These are phyloP conservation scores for Erigeron canadensis DNA, from an alignment of 129 eudicot genomes.

Conservation along the genomic window DNA sequence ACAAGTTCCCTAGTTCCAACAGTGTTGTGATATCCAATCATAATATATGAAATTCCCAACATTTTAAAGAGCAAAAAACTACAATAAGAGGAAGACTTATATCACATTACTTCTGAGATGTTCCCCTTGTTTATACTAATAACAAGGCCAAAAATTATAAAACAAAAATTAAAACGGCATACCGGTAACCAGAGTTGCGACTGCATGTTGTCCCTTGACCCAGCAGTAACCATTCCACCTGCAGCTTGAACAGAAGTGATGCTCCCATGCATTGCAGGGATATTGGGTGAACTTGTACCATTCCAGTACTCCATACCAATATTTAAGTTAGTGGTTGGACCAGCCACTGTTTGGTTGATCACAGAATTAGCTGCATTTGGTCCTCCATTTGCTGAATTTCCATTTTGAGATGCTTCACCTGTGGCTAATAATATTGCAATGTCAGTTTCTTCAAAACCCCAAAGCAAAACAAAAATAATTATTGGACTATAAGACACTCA, in stretches of 20 bases:
- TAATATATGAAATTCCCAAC: background rate
- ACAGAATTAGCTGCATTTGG: slow-evolving; percentile 48
- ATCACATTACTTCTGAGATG: background rate
- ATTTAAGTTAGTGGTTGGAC: slow-evolving; percentile 88
- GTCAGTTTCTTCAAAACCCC: slow-evolving; percentile 19
- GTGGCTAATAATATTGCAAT: slow-evolving; percentile 31
- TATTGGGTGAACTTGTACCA: slow-evolving; percentile 49
- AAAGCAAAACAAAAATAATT: background rate
- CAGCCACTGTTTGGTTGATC: slow-evolving; percentile 60
- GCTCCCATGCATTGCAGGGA: slow-evolving; percentile 67
- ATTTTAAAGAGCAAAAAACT: background rate
- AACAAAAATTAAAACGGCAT: background rate
- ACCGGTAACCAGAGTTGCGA: slow-evolving; percentile 88
- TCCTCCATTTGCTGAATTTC: slow-evolving; percentile 72
- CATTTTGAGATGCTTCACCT: slow-evolving; percentile 82
- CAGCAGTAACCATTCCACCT: slow-evolving; percentile 59
- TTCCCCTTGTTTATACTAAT: background rate
- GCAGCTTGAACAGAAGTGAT: slow-evolving; percentile 57
- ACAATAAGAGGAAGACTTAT: background rate
- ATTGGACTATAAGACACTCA: background rate
- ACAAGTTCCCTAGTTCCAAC: background rate
- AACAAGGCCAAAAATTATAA: too few species aligned
- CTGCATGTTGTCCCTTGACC: slow-evolving; percentile 71
- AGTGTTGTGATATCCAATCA: slow-evolving; percentile 5
- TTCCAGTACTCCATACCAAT: slow-evolving; percentile 97